Conservation (phyloP, 345 rosid genomes). For the Triadica sebifera region DNA sequence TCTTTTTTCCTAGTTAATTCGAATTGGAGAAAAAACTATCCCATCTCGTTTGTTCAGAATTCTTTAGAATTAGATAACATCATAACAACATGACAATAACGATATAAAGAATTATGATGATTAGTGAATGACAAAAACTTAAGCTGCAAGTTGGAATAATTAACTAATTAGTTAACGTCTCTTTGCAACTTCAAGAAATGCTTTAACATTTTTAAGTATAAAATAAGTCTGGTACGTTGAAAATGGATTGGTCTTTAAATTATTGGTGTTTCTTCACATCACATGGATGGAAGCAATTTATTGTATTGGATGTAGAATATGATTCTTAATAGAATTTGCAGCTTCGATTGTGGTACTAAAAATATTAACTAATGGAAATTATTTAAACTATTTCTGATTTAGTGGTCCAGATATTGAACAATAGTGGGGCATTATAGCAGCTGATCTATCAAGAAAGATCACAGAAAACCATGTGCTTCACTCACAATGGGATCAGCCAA, state of each 20-base stretch:
- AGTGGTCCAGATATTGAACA: neutral
- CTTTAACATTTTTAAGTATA: neutral
- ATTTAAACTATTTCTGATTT: neutral
- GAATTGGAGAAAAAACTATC: too few species aligned
- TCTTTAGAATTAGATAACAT: neutral
- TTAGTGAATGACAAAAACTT: neutral
- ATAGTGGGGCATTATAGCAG: neutral
- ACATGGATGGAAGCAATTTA: too few species aligned
- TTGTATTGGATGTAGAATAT: too few species aligned
- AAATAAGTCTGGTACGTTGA: conserved; percentile 1
- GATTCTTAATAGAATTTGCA: neutral
- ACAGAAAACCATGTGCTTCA: conserved; percentile 3
- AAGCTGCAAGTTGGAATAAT: neutral
- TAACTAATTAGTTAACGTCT: neutral
- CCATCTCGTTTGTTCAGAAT: neutral
- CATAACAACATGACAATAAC: too few species aligned
- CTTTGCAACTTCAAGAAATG: conserved; percentile 14
- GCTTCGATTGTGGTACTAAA: fast-evolving
- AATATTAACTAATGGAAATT: neutral
- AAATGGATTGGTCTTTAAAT: neutral
- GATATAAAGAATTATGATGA: neutral
- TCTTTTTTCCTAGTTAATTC: neutral
- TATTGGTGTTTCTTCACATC: neutral
- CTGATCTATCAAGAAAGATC: neutral
- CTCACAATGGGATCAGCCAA: neutral